phyloP scores from a whole-genome alignment of 2,329 filamentous ascomycete species.

The Cercospora sp. region DNA sequence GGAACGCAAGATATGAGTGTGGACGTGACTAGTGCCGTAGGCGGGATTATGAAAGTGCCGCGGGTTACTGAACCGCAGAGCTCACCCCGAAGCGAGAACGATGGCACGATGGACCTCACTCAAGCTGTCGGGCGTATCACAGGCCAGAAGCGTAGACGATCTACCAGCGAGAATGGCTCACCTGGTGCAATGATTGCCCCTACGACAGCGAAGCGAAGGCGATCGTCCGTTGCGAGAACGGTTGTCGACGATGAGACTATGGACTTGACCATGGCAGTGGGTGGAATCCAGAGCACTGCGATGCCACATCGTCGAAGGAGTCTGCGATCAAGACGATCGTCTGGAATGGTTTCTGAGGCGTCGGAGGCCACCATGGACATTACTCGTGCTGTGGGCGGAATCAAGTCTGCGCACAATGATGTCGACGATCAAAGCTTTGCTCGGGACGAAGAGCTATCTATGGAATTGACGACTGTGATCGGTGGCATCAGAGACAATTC shows the following conservation, averaged over 20 bases:
- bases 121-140: slow-evolving; percentile 55
- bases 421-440: slow-evolving; percentile 34
- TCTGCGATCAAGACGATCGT: slow-evolving; percentile 41
- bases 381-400: slow-evolving; percentile 55
- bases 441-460: slow-evolving; percentile 52
- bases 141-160: slow-evolving; percentile 46
- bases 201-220: slow-evolving; percentile 38
- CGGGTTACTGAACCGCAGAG: slow-evolving; percentile 35
- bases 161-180: slow-evolving; percentile 42
- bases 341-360: slow-evolving; percentile 37
- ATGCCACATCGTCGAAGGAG: slow-evolving; percentile 33
- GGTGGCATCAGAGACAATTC: slow-evolving; percentile 45
- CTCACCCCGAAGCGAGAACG: slow-evolving; percentile 41
- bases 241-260: slow-evolving; percentile 45
- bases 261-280: slow-evolving; percentile 44
- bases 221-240: slow-evolving; percentile 39
- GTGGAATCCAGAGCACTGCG: slow-evolving; percentile 38
- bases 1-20: slow-evolving; percentile 74
- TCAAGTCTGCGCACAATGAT: slow-evolving; percentile 23
- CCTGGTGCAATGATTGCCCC: slow-evolving; percentile 26
- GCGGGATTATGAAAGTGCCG: slow-evolving; percentile 66
- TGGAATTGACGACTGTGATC: slow-evolving; percentile 54
- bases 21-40: slow-evolving; percentile 85
- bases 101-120: slow-evolving; percentile 59
- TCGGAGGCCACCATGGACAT: slow-evolving; percentile 59